Conservation (phyloP, 2,329 filamentous ascomycete genomes). For the Fusarium sp. region DNA sequence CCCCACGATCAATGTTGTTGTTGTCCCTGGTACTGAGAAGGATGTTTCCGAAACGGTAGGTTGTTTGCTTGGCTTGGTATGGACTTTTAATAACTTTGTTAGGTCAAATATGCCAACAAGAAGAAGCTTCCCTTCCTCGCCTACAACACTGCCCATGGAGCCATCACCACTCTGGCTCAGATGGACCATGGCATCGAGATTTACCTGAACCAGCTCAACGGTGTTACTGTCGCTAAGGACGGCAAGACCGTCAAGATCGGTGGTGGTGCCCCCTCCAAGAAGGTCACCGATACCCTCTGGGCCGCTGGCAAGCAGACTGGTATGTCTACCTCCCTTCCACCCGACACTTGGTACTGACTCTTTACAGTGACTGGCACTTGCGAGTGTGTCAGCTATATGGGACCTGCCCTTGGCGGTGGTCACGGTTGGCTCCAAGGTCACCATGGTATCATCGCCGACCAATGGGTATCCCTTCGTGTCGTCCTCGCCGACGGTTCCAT, state of each 20-base stretch:
- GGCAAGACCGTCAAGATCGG: conserved; percentile 58
- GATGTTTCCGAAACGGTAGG: conserved; percentile 61
- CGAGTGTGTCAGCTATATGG: conserved; percentile 44
- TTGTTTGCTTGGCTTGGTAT: rapidly evolving
- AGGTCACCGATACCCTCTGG: conserved; percentile 61
- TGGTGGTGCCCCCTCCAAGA: conserved; percentile 59
- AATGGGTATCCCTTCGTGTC: conserved; percentile 46
- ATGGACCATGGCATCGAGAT: conserved; percentile 64
- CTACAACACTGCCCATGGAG: conserved; percentile 63
- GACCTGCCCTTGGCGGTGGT: conserved; percentile 45
- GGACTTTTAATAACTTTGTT: background rate
- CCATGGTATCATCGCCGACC: conserved; percentile 47
- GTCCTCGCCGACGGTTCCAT: conserved; percentile 46
- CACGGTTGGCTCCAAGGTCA: conserved; percentile 45
- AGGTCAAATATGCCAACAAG: conserved; percentile 57
- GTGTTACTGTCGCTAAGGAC: conserved; percentile 54
- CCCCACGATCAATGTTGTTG: conserved; percentile 57
- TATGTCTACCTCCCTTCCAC: conserved; percentile 26
- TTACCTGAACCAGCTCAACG: conserved; percentile 56
- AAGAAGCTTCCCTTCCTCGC: conserved; percentile 62
- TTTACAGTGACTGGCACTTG: conserved; percentile 38
- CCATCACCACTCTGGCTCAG: conserved; percentile 58
- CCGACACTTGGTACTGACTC: background rate
- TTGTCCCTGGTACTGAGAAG: conserved; percentile 58
- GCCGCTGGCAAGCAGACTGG: conserved; percentile 61